These are phyloP conservation scores for Chaetomium olivaceum DNA, from an alignment of 2,329 filamentous ascomycete genomes.

Conservation along the genomic window DNA sequence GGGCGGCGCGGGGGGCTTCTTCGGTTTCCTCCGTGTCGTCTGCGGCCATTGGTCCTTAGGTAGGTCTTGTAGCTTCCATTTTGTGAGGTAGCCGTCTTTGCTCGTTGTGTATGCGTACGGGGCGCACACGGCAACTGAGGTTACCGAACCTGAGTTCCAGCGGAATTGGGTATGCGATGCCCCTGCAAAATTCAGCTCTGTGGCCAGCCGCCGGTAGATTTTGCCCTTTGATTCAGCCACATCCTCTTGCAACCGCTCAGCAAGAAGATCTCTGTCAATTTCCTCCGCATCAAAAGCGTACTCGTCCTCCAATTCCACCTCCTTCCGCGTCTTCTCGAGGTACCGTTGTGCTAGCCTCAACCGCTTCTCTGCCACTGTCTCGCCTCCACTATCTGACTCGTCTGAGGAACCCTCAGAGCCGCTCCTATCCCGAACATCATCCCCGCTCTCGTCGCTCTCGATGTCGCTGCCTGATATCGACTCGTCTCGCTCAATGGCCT, in stretches of 20 bases:
- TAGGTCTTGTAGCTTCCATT: conserved; percentile 79
- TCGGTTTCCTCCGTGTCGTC: conserved; percentile 58
- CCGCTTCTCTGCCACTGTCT: conserved; percentile 87
- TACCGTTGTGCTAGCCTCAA: conserved; percentile 88
- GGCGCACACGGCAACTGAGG: conserved; percentile 74
- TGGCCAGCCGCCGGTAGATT: conserved; percentile 78
- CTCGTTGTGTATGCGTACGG: conserved; percentile 86
- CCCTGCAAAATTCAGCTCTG: conserved; percentile 67
- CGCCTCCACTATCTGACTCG: conserved; percentile 72
- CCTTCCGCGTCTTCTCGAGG: conserved; percentile 81
- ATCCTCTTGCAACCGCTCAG: conserved; percentile 86
- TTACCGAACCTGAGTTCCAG: conserved; percentile 75
- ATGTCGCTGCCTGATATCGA: conserved; percentile 79
- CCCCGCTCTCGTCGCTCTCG: conserved; percentile 61
- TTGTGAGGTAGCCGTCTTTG: conserved; percentile 81
- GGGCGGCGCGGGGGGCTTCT: conserved; percentile 59
- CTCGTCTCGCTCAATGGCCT: conserved; percentile 52
- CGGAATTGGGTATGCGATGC: conserved; percentile 73
- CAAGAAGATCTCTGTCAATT: conserved; percentile 88
- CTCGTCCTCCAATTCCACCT: conserved; percentile 67
- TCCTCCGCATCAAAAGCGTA: conserved; percentile 91
- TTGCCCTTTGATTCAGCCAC: conserved; percentile 89
- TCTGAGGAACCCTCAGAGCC: conserved; percentile 53
- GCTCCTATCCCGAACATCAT: conserved; percentile 40
- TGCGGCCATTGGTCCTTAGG: conserved; percentile 61